phyloP scores from a whole-genome alignment of 495 filamentous ascomycete species.

The Penicillium riverlandense region DNA sequence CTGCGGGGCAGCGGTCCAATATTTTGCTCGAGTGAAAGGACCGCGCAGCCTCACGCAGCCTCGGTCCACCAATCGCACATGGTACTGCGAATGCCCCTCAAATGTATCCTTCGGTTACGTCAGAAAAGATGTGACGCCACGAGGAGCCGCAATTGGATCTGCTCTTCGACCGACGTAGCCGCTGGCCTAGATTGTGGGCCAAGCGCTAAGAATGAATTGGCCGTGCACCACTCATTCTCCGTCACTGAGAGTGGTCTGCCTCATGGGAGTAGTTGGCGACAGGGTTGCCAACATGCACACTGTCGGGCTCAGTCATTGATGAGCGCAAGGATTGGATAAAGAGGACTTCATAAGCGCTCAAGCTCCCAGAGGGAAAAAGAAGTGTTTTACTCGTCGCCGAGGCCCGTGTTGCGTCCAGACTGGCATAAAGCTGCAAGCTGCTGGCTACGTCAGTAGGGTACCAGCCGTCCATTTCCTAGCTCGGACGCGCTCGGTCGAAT shows the following conservation, averaged over 20 bases:
- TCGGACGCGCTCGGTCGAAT: no score
- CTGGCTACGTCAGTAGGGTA: no score
- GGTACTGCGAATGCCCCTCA: not conserved
- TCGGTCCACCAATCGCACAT: not conserved
- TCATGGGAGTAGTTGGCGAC: not conserved
- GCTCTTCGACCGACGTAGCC: not conserved
- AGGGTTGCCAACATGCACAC: not conserved
- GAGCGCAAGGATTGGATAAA: not conserved
- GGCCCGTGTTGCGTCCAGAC: no score
- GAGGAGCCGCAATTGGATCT: not conserved
- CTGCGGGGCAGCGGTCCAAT: not conserved
- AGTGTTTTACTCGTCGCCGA: no score
- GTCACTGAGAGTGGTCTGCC: not conserved
- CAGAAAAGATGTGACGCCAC: not conserved
- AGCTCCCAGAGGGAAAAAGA: not conserved
- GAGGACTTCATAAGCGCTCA: not conserved
- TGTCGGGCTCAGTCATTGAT: not conserved
- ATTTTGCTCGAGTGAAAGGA: not conserved
- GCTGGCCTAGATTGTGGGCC: not conserved
- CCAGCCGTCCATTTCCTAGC: no score
- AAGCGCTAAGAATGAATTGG: not conserved
- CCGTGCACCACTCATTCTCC: not conserved
- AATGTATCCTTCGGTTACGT: not conserved
- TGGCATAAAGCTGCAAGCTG: no score
- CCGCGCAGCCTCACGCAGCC: not conserved